phyloP scores from a whole-genome alignment of 176 grass and related monocot species.

The Carex myosuroides region DNA sequence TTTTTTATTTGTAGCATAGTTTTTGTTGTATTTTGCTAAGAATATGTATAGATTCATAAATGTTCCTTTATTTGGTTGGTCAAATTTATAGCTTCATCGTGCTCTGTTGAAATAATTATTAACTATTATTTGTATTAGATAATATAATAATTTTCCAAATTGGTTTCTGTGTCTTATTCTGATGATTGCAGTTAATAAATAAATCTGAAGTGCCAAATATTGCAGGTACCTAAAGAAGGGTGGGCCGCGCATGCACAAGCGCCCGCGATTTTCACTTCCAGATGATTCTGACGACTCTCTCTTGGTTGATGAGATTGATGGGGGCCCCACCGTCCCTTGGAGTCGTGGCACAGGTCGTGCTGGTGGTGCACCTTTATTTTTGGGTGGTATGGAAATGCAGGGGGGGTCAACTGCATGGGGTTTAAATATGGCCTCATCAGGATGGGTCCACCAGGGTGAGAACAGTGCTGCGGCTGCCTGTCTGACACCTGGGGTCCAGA shows the following conservation, averaged over 20 bases:
- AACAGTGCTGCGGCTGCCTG: constrained; percentile 26
- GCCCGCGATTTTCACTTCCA: constrained; percentile 59
- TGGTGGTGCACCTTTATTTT: constrained; percentile 68
- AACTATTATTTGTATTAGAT: not conserved
- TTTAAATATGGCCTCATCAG: constrained; percentile 85
- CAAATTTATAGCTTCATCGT: not conserved
- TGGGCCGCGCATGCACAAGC: constrained; percentile 83
- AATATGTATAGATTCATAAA: not conserved
- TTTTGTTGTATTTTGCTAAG: not conserved
- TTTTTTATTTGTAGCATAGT: not conserved
- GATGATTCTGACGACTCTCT: constrained; percentile 99
- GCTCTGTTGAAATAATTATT: not conserved
- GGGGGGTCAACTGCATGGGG: constrained; percentile 69
- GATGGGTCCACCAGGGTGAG: constrained; percentile 91
- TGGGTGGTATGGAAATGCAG: constrained; percentile 91
- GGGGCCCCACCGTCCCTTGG: constrained; percentile 79
- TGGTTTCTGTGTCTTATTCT: not conserved
- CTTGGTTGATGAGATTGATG: constrained; percentile 87
- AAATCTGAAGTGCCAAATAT: constrained; percentile 41
- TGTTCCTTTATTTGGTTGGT: not conserved
- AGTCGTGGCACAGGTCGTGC: constrained; percentile 45
- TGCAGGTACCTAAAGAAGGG: constrained; percentile 84
- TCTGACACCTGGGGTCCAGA: constrained; percentile 71
- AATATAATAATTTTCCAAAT: not conserved
- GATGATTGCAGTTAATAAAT: constrained; percentile 2